Base-by-base conservation (phyloP, 192 early-diverging fungal genomes). In the Pilaira anomala region DNA sequence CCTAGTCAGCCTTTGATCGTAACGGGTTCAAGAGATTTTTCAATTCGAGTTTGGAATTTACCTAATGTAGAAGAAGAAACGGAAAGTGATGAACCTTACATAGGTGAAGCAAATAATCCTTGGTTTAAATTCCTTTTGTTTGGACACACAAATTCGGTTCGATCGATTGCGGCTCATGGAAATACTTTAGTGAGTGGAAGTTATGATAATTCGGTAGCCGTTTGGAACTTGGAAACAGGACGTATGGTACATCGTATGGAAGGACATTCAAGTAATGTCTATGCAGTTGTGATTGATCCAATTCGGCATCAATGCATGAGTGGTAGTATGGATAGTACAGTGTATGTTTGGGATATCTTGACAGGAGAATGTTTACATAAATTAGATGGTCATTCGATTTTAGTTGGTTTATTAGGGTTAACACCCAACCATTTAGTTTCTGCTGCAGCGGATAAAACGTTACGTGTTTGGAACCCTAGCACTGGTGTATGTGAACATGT, bases 261-360 rank as follows among this genome's bases (percentile, higher is more conserved):
- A 33, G 95, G 94, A n/a, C 97, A 99, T 70, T 79, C 82, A 25
- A 86, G 95, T 62, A 93, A 94, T 65, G 96, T 98, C 6, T 99
- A 99, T 74, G 88, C 89, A 3, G 89, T 99, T 16, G 94, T 92
- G 12, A 83, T 98, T 63, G 88, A 87, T 65, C 83, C 88, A 29
- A 91, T 93, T 62, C 79, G 90, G 28, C 78, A 88, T 33, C 83
- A 90, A 46, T 93, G 93, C 49, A 93, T 95, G 65, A 92, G 89
- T 54, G 96, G 96, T 33, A 92, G 89, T 68, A 92, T 98, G 91
- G 97, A 98, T 75, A 83, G 92, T 0, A 88, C 84, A 21, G 96
- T 98, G 40, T 85, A 87, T 40, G 89, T 98, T 8, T 99, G 97
- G 97, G 88, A 88, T 74, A 86, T 93, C 25, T 78, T 81, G 24